These are phyloP conservation scores for Bonia amplexicaulis DNA, from an alignment of 176 grass and related monocot genomes.

Conservation along the genomic window DNA sequence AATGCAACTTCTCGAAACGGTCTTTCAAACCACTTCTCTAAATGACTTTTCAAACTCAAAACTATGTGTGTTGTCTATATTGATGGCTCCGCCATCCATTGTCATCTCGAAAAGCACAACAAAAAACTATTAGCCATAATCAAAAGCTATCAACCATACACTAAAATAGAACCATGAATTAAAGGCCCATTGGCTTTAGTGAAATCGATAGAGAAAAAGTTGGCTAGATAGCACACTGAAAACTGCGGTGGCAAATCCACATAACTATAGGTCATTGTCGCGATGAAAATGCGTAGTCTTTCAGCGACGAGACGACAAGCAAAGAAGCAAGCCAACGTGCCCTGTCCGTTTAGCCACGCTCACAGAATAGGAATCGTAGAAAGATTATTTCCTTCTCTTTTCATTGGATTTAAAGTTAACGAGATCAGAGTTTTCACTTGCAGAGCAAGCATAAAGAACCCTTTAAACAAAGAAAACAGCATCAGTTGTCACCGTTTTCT, in stretches of 20 bases:
- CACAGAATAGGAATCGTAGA: neutral
- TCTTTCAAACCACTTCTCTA: no score
- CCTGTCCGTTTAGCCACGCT: neutral
- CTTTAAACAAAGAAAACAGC: neutral
- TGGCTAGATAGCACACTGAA: neutral
- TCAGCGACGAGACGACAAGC: neutral
- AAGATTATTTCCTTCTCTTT: neutral
- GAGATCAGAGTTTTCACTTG: neutral
- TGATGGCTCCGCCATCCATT: accelerated
- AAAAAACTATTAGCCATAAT: no score
- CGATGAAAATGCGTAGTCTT: neutral
- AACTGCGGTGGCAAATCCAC: neutral
- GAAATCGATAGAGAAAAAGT: no score
- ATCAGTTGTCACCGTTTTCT: neutral
- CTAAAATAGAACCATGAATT: neutral
- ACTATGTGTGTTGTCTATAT: accelerated
- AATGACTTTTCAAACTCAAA: no score
- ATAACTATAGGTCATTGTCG: neutral
- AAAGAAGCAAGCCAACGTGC: neutral
- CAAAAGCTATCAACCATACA: no score
- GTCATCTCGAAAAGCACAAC: no score
- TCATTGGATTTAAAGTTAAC: neutral
- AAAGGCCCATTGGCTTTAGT: neutral
- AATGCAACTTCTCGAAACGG: no score
- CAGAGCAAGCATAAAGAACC: neutral